These are phyloP conservation scores for Raffaelea ambrosiae DNA, from an alignment of 2,329 filamentous ascomycete species.

Conservation along the genomic window DNA sequence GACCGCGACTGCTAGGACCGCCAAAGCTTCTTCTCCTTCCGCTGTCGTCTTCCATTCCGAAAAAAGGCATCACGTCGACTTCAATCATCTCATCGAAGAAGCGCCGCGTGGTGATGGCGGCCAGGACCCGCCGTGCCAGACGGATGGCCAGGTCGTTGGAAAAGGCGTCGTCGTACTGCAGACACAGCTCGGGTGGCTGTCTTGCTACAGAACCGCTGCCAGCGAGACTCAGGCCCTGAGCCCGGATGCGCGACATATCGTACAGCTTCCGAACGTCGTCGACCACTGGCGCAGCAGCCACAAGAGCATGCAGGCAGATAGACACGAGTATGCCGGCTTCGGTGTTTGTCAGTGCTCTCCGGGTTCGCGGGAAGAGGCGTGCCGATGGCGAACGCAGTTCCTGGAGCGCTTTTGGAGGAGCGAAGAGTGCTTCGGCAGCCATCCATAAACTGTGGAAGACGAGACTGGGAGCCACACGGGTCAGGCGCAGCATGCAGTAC, in stretches of 20 bases:
- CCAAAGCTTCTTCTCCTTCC: too few species aligned
- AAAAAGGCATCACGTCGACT: constrained; percentile 18
- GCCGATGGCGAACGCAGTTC: constrained; percentile 28
- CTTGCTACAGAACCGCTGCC: constrained; percentile 35
- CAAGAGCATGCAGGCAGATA: constrained; percentile 54
- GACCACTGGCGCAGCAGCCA: constrained; percentile 47
- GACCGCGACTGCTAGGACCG: background rate
- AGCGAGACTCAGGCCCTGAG: constrained; percentile 41
- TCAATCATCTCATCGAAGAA: constrained; percentile 37
- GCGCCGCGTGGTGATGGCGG: constrained; percentile 45
- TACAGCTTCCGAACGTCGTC: constrained; percentile 38
- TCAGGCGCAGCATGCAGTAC: constrained; percentile 55
- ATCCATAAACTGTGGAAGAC: constrained; percentile 60
- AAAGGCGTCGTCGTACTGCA: constrained; percentile 56
- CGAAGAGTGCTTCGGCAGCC: constrained; percentile 48
- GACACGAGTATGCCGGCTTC: constrained; percentile 47
- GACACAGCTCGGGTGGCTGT: constrained; percentile 40
- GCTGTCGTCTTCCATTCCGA: background rate
- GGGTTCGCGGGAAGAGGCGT: constrained; percentile 25
- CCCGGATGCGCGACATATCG: constrained; percentile 53
- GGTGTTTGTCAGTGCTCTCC: constrained; percentile 31
- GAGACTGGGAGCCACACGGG: constrained; percentile 45
- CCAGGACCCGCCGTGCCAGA: constrained; percentile 49
- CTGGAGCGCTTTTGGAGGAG: constrained; percentile 39
- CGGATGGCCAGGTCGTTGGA: constrained; percentile 52